These are phyloP conservation scores for Castanospermum australe DNA, from an alignment of 306 rosid genomes.

Conservation along the genomic window DNA sequence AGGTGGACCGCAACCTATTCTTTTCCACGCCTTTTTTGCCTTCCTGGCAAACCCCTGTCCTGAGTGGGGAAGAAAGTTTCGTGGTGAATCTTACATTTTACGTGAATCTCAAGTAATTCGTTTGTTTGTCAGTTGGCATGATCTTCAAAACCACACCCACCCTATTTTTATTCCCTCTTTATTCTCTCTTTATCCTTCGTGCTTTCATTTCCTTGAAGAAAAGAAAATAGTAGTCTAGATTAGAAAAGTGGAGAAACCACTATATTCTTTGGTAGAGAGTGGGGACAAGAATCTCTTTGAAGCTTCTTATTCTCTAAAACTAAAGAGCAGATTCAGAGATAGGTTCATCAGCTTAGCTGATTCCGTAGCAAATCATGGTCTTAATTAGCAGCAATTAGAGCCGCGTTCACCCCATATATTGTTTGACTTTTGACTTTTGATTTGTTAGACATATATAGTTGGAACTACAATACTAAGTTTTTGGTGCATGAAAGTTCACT, in stretches of 20 bases:
- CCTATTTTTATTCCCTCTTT: background rate
- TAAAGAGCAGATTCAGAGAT: too few species aligned
- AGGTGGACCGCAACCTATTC: too few species aligned
- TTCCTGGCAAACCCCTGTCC: too few species aligned
- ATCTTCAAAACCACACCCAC: background rate
- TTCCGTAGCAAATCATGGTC: background rate
- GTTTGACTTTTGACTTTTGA: too few species aligned
- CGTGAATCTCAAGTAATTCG: conserved; percentile 9
- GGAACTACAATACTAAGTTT: too few species aligned
- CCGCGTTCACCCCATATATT: too few species aligned
- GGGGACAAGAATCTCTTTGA: background rate
- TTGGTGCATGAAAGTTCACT: too few species aligned
- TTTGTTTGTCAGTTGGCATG: background rate
- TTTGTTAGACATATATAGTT: too few species aligned
- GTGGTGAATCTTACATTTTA: background rate
- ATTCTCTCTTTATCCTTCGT: background rate
- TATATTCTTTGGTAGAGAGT: background rate
- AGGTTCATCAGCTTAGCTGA: background rate
- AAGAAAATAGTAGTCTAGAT: too few species aligned
- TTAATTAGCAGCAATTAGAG: background rate
- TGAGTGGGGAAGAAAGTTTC: background rate
- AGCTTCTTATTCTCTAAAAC: background rate
- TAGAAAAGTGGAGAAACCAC: background rate
- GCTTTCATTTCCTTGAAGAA: background rate
- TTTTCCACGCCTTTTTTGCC: too few species aligned